These are phyloP conservation scores for Lasiodiplodia sp. DNA, from an alignment of 2,329 filamentous ascomycete genomes.

Conservation along the genomic window DNA sequence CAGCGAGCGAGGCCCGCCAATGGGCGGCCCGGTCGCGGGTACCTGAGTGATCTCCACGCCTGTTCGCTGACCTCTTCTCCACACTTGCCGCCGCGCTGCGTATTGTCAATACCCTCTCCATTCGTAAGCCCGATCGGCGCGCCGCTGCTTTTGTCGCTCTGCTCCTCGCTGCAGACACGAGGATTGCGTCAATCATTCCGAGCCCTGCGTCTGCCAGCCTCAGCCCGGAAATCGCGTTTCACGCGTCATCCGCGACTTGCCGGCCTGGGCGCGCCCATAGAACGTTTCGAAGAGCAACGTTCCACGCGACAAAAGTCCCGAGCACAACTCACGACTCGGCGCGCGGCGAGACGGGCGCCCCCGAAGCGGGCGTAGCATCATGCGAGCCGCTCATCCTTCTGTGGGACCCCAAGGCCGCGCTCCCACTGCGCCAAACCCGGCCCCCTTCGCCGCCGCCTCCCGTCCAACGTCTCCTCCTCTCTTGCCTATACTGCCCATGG, in stretches of 20 bases:
- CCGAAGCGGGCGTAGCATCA: slow-evolving; percentile 22
- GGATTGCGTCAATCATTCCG: slow-evolving; percentile 13
- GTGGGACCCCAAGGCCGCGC: background rate
- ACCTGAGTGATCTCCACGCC: slow-evolving; percentile 18
- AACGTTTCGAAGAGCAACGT: slow-evolving; percentile 24
- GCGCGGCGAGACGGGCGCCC: slow-evolving; percentile 4
- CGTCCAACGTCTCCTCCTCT: background rate
- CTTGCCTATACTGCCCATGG: slow-evolving; percentile 7
- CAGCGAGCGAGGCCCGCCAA: slow-evolving; percentile 4
- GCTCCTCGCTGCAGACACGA: background rate
- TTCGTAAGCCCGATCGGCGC: slow-evolving; percentile 14
- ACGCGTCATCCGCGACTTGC: background rate
- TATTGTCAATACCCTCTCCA: background rate
- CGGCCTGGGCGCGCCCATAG: slow-evolving; percentile 11
- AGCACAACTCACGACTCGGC: slow-evolving; percentile 17
- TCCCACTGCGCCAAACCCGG: background rate
- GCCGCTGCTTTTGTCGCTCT: slow-evolving; percentile 1
- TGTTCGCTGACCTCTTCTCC: slow-evolving; percentile 15
- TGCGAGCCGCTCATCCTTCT: slow-evolving; percentile 24
- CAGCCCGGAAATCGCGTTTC: slow-evolving; percentile 11
- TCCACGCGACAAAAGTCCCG: slow-evolving; percentile 13
- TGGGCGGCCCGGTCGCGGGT: slow-evolving; percentile 1
- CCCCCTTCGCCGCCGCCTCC: background rate
- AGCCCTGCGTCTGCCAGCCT: slow-evolving; percentile 1
- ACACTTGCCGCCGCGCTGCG: slow-evolving; percentile 1